Evolutionary conservation across 768 basidiomycete genomes (phyloP), one percentile per base, ranked within the genome.

Genomic region (Mycena indigotica): DNA sequence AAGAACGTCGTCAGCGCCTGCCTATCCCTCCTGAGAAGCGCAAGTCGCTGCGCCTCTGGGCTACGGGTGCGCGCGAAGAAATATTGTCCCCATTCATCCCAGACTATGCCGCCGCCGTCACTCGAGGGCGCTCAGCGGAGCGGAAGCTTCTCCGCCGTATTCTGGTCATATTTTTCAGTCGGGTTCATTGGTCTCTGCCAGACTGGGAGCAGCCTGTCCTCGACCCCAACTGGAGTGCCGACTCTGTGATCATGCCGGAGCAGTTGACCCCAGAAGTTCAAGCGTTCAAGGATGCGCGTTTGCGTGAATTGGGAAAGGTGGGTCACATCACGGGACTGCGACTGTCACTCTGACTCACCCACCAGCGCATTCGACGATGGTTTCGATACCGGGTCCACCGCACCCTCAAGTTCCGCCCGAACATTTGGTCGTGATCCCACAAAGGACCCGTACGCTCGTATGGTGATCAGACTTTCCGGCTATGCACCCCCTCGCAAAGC

Each of bases 331-430:
- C 41, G 5, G 10, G 35, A 38, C n/a, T 38, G 35, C 10, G n/a
- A n/a, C n/a, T 15, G 13, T 16, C 41, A 23, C 21, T 19, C 8
- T 44, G 41, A 44, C 41, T 44, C 8, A 48, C 23, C 10, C 46
- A 28, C 30, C 30, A 58, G 57, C 50, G 57, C 30, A 53, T 58
- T 23, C 46, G 52, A 28, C 25, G 57, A 17, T 58, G 41, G 41
- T 23, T 8, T 23, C 41, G 41, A 13, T 44, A 44, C 41, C 41
- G 41, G 23, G 41, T 21, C 5, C 6, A 5, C 23, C 41, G 41
- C 23, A 44, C 41, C n/a, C 41, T 44, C 41, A 44, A 6, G 5
- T 19, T 16, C n/a, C 41, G 41, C 5, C 41, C 13, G 46, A 5
- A 48, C 21, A 23, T 48, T 48, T 26, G 46, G 46, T 21, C 5